phyloP scores from a whole-genome alignment of 305 asterid genomes.

The Fraxinus velutina region DNA sequence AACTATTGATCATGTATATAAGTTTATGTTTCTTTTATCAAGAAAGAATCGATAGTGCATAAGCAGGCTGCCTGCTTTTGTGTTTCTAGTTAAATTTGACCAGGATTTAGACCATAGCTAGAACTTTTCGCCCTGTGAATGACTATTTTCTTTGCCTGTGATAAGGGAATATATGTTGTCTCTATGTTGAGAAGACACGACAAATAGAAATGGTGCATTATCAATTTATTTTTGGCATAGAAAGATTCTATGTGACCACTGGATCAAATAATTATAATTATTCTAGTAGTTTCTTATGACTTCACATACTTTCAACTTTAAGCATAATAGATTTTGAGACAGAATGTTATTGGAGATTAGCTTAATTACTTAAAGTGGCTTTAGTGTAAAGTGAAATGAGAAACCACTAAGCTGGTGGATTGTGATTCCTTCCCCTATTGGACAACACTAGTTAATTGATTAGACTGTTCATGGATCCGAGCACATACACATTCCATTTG shows the following conservation, averaged over 20 bases:
- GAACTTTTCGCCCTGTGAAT: not conserved
- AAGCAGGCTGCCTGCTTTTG: not conserved
- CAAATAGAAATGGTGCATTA: not conserved
- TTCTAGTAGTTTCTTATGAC: not conserved
- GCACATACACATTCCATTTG: not conserved
- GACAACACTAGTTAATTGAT: conserved; percentile 28
- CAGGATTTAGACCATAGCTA: not conserved
- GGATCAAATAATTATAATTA: not conserved
- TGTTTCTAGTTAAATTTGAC: not conserved
- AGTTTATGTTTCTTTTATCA: not conserved
- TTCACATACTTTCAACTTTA: conserved; percentile 16
- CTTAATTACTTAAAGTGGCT: conserved; percentile 23
- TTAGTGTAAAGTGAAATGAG: conserved; percentile 34
- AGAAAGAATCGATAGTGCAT: not conserved
- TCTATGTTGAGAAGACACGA: not conserved
- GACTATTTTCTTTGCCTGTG: not conserved
- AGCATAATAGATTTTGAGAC: conserved; percentile 19
- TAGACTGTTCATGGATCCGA: conserved; percentile 13
- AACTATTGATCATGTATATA: not conserved
- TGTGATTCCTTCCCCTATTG: conserved; percentile 20
- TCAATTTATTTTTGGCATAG: not conserved
- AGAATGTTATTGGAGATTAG: conserved; percentile 20
- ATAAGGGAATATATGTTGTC: not conserved
- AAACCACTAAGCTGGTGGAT: conserved; percentile 38
- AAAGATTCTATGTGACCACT: not conserved